These are phyloP conservation scores for Colletotrichum sublineola DNA, from an alignment of 2,329 filamentous ascomycete species.

Conservation along the genomic window DNA sequence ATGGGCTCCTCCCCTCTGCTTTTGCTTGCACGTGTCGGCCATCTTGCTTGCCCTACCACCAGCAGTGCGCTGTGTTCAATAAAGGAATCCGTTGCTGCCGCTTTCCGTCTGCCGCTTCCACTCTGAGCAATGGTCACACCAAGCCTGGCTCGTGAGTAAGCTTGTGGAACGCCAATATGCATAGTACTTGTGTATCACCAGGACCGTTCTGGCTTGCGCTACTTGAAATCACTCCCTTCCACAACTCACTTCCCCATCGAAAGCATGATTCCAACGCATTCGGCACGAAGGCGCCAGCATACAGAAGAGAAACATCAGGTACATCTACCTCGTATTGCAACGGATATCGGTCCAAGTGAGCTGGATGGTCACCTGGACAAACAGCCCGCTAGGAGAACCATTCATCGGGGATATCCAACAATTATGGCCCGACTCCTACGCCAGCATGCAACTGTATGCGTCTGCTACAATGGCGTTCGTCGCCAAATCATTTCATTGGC, in stretches of 20 bases:
- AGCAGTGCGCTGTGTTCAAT: not conserved
- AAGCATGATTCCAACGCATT: no score
- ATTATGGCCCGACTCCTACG: slow-evolving; percentile 1
- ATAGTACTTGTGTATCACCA: not conserved
- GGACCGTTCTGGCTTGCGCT: not conserved
- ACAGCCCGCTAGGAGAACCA: not conserved
- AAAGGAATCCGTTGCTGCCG: slow-evolving; percentile 1
- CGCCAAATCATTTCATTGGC: slow-evolving; percentile 9
- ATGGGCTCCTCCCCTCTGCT: not conserved
- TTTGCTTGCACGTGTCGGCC: not conserved
- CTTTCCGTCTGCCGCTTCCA: slow-evolving; percentile 11
- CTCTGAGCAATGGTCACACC: slow-evolving; percentile 18
- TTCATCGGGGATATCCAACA: not conserved
- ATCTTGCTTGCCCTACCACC: not conserved
- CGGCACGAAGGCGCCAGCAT: not conserved
- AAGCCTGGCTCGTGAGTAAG: slow-evolving; percentile 11
- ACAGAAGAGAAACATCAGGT: no score
- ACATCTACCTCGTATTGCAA: not conserved
- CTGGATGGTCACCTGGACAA: not conserved
- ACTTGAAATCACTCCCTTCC: not conserved
- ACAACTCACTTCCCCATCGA: not conserved
- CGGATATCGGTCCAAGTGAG: not conserved
- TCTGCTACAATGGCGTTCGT: slow-evolving; percentile 21
- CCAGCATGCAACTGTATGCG: slow-evolving; percentile 14
- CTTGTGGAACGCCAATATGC: slow-evolving; percentile 13